These are phyloP conservation scores for Xylaria venustula DNA, from an alignment of 495 filamentous ascomycete species.

Conservation along the genomic window DNA sequence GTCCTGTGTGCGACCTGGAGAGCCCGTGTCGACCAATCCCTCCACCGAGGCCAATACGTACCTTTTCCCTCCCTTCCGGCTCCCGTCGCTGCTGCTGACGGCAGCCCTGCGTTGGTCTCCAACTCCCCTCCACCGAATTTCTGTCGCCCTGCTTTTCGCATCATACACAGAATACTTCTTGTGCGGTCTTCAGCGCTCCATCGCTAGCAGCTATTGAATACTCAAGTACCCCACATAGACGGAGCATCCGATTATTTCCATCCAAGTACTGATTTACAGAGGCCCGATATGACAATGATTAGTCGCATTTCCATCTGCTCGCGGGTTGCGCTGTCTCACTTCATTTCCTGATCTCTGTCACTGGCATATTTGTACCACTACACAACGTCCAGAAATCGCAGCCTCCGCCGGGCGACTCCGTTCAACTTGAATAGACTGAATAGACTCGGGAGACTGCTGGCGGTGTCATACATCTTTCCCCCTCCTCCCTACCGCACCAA, in stretches of 20 bases:
- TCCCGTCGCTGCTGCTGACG: constrained; percentile 22
- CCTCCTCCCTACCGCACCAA: background rate
- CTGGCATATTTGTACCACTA: constrained; percentile 21
- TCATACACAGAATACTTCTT: constrained; percentile 10
- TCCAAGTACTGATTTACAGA: constrained; percentile 19
- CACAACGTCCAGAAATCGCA: constrained; percentile 19
- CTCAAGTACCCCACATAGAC: constrained; percentile 3
- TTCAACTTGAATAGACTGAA: constrained; percentile 7
- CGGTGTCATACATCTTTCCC: constrained; percentile 11
- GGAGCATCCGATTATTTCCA: constrained; percentile 10
- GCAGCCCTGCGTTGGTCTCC: constrained; percentile 25
- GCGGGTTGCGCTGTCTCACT: constrained; percentile 48
- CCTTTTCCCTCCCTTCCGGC: constrained; percentile 13
- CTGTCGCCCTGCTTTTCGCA: constrained; percentile 14
- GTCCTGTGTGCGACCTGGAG: constrained; percentile 9
- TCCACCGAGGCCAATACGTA: constrained; percentile 8
- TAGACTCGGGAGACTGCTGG: constrained; percentile 16
- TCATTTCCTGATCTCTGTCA: constrained; percentile 44
- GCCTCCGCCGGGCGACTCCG: constrained; percentile 13
- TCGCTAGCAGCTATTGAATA: constrained; percentile 2
- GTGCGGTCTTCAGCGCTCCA: constrained; percentile 9
- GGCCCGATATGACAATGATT: constrained; percentile 46
- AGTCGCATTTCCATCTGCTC: constrained; percentile 45
- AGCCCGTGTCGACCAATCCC: constrained; percentile 17
- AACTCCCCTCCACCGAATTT: constrained; percentile 16